Evolutionary conservation across 306 rosid species (phyloP), one percentile per base, ranked within the genome.

Genomic region (Prunus mira): DNA sequence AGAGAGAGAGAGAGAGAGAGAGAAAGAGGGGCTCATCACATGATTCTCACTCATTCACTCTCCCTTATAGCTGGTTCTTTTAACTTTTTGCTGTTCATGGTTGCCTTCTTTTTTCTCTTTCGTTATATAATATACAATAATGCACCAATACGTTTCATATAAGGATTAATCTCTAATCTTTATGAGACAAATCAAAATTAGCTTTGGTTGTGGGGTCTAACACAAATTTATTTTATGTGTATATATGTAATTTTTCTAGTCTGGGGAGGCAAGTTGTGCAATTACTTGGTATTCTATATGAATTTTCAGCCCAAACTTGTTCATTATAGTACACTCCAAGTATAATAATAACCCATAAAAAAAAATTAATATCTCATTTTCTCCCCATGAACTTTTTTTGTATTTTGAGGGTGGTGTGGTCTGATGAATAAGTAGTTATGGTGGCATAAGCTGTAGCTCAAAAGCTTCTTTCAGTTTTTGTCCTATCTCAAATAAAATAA

Each of bases 1-100:
- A 62, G 71, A 77, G 71, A 77, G 76, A 63, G 75, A 82, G 81
- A 62, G 71, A 77, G 54, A 82, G 72, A 73, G 77, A 63, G 46
- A 38, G 43, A 38, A 0, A 38, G 65, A 75, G 81, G 64, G 77
- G 80, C 58, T 78, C 45, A 72, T 91, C 92, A 91, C 96, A 86
- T 91, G 93, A 82, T 84, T 89, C 93, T 86, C 91, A 84, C 88
- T 87, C 83, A 82, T 73, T 87, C 82, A 69, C 79, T 78, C 70
- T 12, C n/a, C 25, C 13, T 56, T 9, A 20, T 45, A 69, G 72
- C 75, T 64, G 60, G 79, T 69, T 82, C 72, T 56, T 28, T 28
- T 45, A 67, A 8, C 70, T 30, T 51, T 28, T 77, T 28, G 20
- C 56, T 65, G 20, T 50, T 58, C 3, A 3, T 6, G 45, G 27